Evolutionary conservation across 1,284 basidiomycete species (phyloP).

Genomic region (Sphaerobolus stellatus): DNA sequence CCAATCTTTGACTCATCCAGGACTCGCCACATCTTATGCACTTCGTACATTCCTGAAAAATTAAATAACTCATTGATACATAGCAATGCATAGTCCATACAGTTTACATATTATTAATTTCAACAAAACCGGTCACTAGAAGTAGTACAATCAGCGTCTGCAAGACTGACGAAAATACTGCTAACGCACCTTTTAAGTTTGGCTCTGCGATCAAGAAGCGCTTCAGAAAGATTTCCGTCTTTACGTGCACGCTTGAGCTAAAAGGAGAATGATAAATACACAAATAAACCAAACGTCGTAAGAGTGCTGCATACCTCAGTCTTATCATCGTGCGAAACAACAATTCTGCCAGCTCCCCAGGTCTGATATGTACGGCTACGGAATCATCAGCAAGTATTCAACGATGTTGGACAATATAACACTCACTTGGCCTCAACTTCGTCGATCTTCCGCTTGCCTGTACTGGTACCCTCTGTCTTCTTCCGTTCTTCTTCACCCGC

Average conservation of each 20-base stretch:
- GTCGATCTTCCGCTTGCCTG: conserved; percentile 52
- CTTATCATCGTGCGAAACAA: conserved; percentile 71
- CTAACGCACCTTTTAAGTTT: conserved; percentile 84
- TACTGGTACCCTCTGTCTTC: conserved; percentile 62
- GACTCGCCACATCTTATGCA: too few relatives aligned
- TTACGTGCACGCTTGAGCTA: conserved; percentile 82
- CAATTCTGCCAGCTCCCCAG: conserved; percentile 80
- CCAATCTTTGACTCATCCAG: too few relatives aligned
- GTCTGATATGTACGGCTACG: conserved; percentile 76
- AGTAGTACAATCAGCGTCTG: not conserved
- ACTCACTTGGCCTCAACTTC: conserved; percentile 72
- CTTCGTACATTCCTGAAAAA: too few relatives aligned
- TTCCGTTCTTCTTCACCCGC: conserved; percentile 80
- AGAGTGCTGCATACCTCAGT: conserved; percentile 52
- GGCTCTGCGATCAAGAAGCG: conserved; percentile 81
- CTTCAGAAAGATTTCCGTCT: conserved; percentile 86
- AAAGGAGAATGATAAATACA: conserved; percentile 12
- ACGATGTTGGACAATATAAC: conserved; percentile 12
- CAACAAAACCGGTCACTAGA: conserved; percentile 13
- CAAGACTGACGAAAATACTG: not conserved
- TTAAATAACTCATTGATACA: too few relatives aligned
- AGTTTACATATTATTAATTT: not conserved
- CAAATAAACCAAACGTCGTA: conserved; percentile 11
- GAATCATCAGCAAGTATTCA: conserved; percentile 9
- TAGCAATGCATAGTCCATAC: not conserved